Evolutionary conservation across 2,329 filamentous ascomycete genomes (phyloP), one percentile per base, ranked within the genome.

Genomic region (Karstenula rhodostoma): DNA sequence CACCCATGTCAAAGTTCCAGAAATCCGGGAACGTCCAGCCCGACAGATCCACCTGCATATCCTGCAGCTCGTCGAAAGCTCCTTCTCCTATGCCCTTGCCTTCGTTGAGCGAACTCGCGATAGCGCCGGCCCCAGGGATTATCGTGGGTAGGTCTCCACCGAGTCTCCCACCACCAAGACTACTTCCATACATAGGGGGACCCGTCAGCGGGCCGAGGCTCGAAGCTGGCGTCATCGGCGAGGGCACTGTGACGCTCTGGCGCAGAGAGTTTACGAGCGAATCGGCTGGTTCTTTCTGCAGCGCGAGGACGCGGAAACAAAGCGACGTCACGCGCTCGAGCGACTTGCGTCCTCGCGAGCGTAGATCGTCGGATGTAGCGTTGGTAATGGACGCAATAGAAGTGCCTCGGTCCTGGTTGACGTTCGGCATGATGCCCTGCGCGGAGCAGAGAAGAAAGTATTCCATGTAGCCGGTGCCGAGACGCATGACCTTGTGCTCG

Each of bases 401-500:
- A 1, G 67, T 66, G 0, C 60, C 58, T 6, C 63, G 63, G 17
- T 54, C 51, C 29, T 67, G 63, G 4, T 68, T 62, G 10, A 59
- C 47, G 22, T 61, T 52, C 2, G 74, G 75, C 17, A 77, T 68
- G 60, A 77, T 72, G 8, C 66, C 67, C 19, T 72, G 60, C 1
- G 72, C 72, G 19, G 75, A 70, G n/a, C 64, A 69, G 35, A 77
- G 59, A 9, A 76, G 61, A 69, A 73, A 77, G 57, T 67, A 75
- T 52, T 77, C 74, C 69, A 77, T 74, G 43, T 75, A 77, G 2
- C 72, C 75, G 2, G 73, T 76, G 9, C 74, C 75, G 12, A 77
- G 63, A 9, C 75, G 73, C 66, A 74, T 69, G 12, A 77, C 64
- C 54, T 77, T 78, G 7, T 67, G 55, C 42, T 78, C 75, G 46